These are phyloP conservation scores for Nicotiana tabacum DNA, from an alignment of 257 asterid genomes.

Conservation along the genomic window DNA sequence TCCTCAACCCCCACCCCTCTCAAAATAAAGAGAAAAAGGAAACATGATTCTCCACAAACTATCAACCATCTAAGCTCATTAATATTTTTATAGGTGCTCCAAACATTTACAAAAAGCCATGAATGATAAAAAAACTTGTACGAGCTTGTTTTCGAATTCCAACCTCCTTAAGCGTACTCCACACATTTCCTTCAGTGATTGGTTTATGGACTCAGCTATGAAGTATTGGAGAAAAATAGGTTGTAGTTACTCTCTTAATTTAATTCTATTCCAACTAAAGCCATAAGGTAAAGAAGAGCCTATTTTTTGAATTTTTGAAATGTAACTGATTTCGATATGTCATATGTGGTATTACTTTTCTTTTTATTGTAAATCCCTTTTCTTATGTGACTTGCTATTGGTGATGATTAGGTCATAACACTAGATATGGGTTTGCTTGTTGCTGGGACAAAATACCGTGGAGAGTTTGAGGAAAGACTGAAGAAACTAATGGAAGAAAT, in stretches of 20 bases:
- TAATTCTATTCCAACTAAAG: neutral
- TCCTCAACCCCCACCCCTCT: neutral
- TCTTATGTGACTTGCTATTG: neutral
- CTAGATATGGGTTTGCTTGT: conserved; percentile 36
- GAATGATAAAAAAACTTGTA: neutral
- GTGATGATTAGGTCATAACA: conserved; percentile 33
- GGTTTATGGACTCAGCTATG: neutral
- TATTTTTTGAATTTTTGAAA: neutral
- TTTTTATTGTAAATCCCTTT: neutral
- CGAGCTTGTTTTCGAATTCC: neutral
- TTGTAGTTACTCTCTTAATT: neutral
- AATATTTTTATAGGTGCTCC: neutral
- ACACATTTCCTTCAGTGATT: neutral
- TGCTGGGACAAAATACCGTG: conserved; percentile 38
- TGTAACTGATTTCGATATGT: neutral
- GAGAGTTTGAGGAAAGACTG: conserved; percentile 41
- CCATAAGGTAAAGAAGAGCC: neutral
- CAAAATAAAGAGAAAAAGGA: no score
- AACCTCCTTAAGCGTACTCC: neutral
- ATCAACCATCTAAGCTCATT: neutral
- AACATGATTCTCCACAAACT: neutral
- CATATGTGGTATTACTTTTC: neutral
- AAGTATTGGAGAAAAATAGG: neutral
- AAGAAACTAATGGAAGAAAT: conserved; percentile 34
- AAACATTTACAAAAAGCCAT: neutral